Evolutionary conservation across 345 rosid genomes (phyloP), one percentile per base, ranked within the genome.

Genomic region (Eucalyptus grandis): DNA sequence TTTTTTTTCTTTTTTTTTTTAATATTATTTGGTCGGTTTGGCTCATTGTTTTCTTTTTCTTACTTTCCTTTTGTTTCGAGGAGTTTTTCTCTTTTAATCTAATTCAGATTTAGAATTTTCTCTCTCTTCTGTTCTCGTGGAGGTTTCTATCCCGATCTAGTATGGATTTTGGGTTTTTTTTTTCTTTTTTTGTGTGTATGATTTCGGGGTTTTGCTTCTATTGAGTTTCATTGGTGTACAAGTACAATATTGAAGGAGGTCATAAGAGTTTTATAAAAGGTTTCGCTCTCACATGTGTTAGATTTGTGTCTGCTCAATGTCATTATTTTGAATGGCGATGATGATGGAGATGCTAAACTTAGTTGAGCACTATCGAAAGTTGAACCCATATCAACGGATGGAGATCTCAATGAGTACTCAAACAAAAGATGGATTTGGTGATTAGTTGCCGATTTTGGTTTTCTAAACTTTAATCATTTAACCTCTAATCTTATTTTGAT

Each of bases 61-160:
- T 24, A 56, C 30, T 9, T 24, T 56, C 62, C 62, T 56, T 11
- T 22, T 9, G 30, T 56, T 56, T 56, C 8, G 5, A 56, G 12
- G 30, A 56, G 30, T 24, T 22, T 22, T 10, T 22, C 12, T 56
- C 30, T 56, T 56, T 56, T 22, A 24, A 56, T 56, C 6, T 22
- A 24, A 22, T 54, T 22, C 1, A 22, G 1, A 54, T 54, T 22
- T 54, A 9, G 5, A 54, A 54, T 9, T 53, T 8, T 54, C 27
- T 56, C 62, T 56, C 62, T 8, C 12, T 4, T 3, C 1, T 2
- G 1, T 9, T 56, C 12, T 56, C 3, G 1, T 2, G 30, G 30
- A 56, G 27, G 27, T 56, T 56, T 56, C 12, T 9, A 56, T 56
- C 27, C 3, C 11, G 5, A 56, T 56, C 1, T 56, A 56, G 62